phyloP scores from a whole-genome alignment of 306 rosid genomes.

The Geum urbanum region DNA sequence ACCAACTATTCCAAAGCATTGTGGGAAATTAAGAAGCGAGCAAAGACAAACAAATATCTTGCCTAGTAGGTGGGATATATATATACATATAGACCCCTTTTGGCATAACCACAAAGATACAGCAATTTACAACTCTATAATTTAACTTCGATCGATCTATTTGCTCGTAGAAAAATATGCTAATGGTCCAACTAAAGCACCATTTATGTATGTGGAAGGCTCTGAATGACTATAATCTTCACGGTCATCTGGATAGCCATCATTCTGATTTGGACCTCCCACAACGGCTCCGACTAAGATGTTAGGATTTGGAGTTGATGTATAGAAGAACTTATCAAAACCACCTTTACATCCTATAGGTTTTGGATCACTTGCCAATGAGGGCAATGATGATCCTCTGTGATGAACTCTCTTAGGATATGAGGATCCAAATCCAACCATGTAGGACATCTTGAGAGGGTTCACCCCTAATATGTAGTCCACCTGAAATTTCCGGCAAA shows the following conservation, averaged over 20 bases:
- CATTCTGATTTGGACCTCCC: conserved; percentile 84
- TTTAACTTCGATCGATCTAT: neutral
- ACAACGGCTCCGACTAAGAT: conserved; percentile 72
- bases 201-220: conserved; percentile 80
- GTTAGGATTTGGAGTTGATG: conserved; percentile 73
- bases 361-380: conserved; percentile 56
- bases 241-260: conserved; percentile 74
- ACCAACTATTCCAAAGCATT: neutral
- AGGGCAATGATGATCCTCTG: conserved; percentile 91
- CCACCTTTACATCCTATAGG: conserved; percentile 77
- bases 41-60: neutral
- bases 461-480: conserved; percentile 83
- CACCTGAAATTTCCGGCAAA: conserved; percentile 43
- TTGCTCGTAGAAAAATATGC: conserved; percentile 60
- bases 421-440: conserved; percentile 75
- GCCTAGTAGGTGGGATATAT: conserved; percentile 1
- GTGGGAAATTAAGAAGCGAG: neutral
- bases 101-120: neutral
- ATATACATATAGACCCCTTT: no score
- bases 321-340: conserved; percentile 57
- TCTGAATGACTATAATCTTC: conserved; percentile 77
- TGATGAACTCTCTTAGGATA: conserved; percentile 87
- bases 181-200: conserved; percentile 71
- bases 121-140: neutral
- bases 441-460: conserved; percentile 79